Base-by-base conservation (phyloP, 2,329 filamentous ascomycete genomes). In the Penicillium sp. region DNA sequence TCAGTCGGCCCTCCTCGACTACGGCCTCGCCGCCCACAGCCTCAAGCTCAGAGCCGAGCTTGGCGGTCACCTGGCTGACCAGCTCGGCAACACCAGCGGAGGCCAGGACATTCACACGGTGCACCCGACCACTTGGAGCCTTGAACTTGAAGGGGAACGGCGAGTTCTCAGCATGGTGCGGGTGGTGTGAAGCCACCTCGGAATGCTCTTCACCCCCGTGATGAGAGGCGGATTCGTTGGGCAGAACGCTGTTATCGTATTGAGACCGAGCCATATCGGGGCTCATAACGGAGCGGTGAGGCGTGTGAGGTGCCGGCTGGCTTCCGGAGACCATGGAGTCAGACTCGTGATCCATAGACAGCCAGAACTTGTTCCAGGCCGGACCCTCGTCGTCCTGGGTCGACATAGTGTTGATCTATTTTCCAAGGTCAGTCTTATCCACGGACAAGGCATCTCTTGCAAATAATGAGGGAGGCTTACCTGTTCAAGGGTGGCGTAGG, bases 81-180 rank as follows among this genome's bases (percentile, higher is more conserved):
- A 99, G 87, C 43, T 91, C 87, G 19, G 85, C 86, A 62, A 99
- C 87, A 43, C 95, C 95, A 56, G 91, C 86, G 22, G 89, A 86
- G 11, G 92, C 89, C 55, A 87, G 82, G 31, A 97, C 88, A 71
- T 98, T 95, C 52, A 99, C 80, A 55, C 95, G 88, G 77, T 99
- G 95, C 18, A 98, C 93, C 54, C 95, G 91, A 47, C 94, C 95
- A 67, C 91, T 93, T 1, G 95, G 95, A 2, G 95, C 92, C 82
- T 98, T 98, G 85, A 99, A 99, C 77, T 99, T 99, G 87, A 99
- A 99, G 2, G 94, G 87, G 78, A 98, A 99, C 0, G 94, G 91
- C 11, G 86, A 77, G 65, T 96, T 91, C 69, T 90, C 85, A 5
- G 69, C 82, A 6, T 76, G 69, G 18, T 87, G 82, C 49, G 89